Evolutionary conservation across 345 rosid species (phyloP).

Genomic region (Lepidium sativum): DNA sequence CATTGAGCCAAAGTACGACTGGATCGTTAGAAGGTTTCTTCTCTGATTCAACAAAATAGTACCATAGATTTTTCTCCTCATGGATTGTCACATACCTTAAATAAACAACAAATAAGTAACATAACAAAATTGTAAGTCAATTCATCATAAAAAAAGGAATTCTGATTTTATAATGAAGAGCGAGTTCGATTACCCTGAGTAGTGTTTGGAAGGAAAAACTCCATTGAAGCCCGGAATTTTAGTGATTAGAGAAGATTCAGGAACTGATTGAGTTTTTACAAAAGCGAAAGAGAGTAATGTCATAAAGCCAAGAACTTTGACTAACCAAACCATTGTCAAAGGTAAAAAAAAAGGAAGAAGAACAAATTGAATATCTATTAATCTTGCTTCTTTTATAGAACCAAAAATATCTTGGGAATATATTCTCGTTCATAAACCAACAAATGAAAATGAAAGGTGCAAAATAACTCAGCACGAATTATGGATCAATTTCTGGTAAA

Average conservation of each 20-base stretch:
- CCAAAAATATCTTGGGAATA: neutral
- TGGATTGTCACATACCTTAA: slow-evolving; percentile 67
- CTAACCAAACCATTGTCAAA: neutral
- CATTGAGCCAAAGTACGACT: slow-evolving; percentile 89
- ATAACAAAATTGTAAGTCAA: neutral
- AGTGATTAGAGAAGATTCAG: slow-evolving; percentile 47
- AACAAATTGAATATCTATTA: neutral
- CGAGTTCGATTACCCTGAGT: slow-evolving; percentile 50
- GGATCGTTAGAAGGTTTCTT: slow-evolving; percentile 61
- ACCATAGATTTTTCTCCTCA: slow-evolving; percentile 55
- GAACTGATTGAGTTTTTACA: slow-evolving; percentile 39
- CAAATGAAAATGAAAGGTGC: neutral
- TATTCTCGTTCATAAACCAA: neutral
- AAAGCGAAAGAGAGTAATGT: slow-evolving; percentile 4
- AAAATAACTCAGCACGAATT: slow-evolving; percentile 2
- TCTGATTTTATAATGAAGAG: neutral
- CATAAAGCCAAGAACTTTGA: neutral
- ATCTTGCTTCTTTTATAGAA: slow-evolving; percentile 2
- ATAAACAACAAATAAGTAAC: neutral
- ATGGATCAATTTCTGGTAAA: slow-evolving; percentile 5
- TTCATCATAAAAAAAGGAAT: neutral
- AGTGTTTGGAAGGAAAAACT: slow-evolving; percentile 70
- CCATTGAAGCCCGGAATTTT: slow-evolving; percentile 64
- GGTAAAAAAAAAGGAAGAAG: neutral
- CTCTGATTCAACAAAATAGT: slow-evolving; percentile 76